These are phyloP conservation scores for Tuber indicum DNA, from an alignment of 495 filamentous ascomycete species.

Conservation along the genomic window DNA sequence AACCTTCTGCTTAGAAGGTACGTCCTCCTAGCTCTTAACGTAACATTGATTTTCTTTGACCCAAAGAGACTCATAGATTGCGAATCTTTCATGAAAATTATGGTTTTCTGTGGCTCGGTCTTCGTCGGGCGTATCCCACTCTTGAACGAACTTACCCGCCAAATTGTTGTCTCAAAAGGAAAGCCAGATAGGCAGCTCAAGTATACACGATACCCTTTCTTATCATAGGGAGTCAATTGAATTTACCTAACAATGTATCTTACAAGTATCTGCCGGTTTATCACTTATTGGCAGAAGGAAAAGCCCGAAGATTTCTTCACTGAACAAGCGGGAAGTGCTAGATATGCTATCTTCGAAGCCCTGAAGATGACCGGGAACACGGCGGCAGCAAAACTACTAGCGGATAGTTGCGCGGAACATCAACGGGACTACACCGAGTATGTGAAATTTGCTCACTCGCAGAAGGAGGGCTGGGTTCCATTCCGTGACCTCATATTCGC, in stretches of 20 bases:
- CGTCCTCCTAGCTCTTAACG: background rate
- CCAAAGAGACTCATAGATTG: background rate
- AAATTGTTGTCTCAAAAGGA: constrained; percentile 19
- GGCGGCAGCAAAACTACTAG: constrained; percentile 16
- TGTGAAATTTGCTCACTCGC: constrained; percentile 10
- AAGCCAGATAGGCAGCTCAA: constrained; percentile 28
- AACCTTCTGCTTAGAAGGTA: constrained; percentile 20
- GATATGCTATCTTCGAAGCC: constrained; percentile 16
- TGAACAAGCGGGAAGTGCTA: constrained; percentile 15
- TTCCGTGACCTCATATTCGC: constrained; percentile 17
- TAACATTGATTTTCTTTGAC: background rate
- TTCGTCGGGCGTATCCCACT: constrained; percentile 20
- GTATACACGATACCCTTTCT: constrained; percentile 11
- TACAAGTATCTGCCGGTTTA: constrained; percentile 27
- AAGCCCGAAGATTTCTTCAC: constrained; percentile 31
- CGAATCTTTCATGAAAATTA: constrained; percentile 14
- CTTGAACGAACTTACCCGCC: constrained; percentile 20
- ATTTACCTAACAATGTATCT: constrained; percentile 1
- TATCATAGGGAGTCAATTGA: background rate
- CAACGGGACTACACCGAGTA: constrained; percentile 13
- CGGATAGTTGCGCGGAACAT: constrained; percentile 14
- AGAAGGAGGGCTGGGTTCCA: constrained; percentile 25
- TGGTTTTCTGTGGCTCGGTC: constrained; percentile 27
- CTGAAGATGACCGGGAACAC: constrained; percentile 15
- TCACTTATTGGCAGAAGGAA: constrained; percentile 29